Base-by-base conservation (phyloP, 2,329 filamentous ascomycete genomes). In the Alternaria atra region DNA sequence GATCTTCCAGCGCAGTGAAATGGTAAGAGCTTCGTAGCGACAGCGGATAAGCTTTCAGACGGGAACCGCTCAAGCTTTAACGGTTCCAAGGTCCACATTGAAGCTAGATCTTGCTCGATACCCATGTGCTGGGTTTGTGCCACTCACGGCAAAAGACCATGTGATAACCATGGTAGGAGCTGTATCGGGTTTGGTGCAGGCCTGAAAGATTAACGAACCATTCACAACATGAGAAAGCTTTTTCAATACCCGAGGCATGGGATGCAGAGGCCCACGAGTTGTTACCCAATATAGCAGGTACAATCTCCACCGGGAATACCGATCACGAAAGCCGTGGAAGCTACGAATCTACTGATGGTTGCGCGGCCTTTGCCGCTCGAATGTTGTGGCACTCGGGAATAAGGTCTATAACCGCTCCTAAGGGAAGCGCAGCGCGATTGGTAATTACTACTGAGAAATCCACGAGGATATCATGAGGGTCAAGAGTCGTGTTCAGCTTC, bases 141-240 rank as follows among this genome's bases (percentile, higher is more conserved):
- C 51, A 56, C 40, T 27, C 9, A 46, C 29, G 10, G 20, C 40
- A 29, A 58, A 50, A 34, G 51, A 47, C 47, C 60, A 34, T 55
- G 54, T 65, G 60, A 65, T 61, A 55, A 61, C 20, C 47, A 27
- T 35, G 34, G 48, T 47, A 44, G 37, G 30, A 40, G 17, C 54
- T 43, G 15, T 23, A 44, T 53, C 52, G 42, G 55, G 50, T 13
- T 48, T 50, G 42, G 52, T 48, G 35, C 35, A n/a, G n/a, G 30
- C 17, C 25, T 25, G 43, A 15, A 29, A 6, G 12, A 10, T 15
- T 30, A 30, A n/a, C 1, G 17, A 39, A 52, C 60, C 60, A 62
- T 37, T 62, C 60, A 62, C 27, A 39, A 47, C 17, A 13, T 7
- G 32, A 13, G 29, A 51, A 43, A 39, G 30, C 34, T 23, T 40